phyloP scores from a whole-genome alignment of 1,139 yeast species.

The Suhomyces wounanorum region DNA sequence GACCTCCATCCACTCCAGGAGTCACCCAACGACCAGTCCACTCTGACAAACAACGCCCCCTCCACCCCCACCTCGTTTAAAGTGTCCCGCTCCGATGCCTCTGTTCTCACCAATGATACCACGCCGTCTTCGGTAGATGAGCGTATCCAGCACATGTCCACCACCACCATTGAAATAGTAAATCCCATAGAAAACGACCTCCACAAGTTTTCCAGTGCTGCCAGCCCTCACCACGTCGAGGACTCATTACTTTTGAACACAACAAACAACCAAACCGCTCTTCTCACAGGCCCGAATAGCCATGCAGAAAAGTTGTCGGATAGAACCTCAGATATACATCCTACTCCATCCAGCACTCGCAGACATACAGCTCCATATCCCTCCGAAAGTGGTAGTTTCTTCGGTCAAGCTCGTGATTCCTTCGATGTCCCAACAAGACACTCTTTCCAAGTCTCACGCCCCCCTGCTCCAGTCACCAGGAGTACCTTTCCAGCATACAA shows the following conservation, averaged over 20 bases:
- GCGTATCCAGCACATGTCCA: slow-evolving; percentile 3
- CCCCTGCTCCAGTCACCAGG: slow-evolving; percentile 17
- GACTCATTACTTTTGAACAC: slow-evolving; percentile 8
- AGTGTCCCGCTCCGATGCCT: slow-evolving; percentile 26
- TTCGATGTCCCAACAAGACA: slow-evolving; percentile 9
- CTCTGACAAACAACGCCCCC: slow-evolving; percentile 19
- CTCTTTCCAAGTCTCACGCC: slow-evolving; percentile 15
- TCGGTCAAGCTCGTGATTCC: slow-evolving; percentile 5
- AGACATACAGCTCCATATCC: slow-evolving; percentile 29
- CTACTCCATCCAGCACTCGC: slow-evolving; percentile 11
- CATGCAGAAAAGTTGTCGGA: not conserved
- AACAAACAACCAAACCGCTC: not conserved
- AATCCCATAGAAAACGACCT: not conserved
- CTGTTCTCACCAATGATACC: slow-evolving; percentile 35
- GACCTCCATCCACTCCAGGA: not conserved
- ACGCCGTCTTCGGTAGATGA: slow-evolving; percentile 32
- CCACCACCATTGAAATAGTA: slow-evolving; percentile 5
- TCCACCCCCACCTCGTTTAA: slow-evolving; percentile 40
- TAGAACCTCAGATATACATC: not conserved
- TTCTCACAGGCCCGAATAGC: not conserved
- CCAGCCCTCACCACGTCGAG: slow-evolving; percentile 5
- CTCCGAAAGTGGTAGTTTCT: slow-evolving; percentile 4
- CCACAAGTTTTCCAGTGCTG: not conserved
- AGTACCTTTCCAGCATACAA: slow-evolving; percentile 24
- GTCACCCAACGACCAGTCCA: slow-evolving; percentile 4